These are phyloP conservation scores for Apiospora malaysiana DNA, from an alignment of 2,329 filamentous ascomycete species.

Conservation along the genomic window DNA sequence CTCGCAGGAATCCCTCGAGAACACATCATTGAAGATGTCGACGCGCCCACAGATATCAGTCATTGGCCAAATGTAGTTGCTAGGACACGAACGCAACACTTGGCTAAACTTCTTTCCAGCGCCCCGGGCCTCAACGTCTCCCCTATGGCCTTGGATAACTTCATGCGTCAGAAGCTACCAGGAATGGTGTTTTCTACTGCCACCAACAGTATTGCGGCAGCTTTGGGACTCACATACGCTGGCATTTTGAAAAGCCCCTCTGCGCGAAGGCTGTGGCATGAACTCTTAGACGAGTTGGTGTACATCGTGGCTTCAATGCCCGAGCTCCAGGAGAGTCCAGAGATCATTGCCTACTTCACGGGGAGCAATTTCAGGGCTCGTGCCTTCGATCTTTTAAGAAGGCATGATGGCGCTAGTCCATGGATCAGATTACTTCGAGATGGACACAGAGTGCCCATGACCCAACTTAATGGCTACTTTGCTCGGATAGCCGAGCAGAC, in stretches of 20 bases:
- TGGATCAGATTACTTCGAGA: constrained; percentile 71
- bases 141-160: constrained; percentile 61
- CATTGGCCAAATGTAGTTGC: constrained; percentile 21
- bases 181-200: constrained; percentile 77
- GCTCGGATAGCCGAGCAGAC: constrained; percentile 73
- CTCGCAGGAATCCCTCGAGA: constrained; percentile 39
- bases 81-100: constrained; percentile 48
- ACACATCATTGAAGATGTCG: background rate
- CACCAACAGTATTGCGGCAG: constrained; percentile 80
- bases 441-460: constrained; percentile 74
- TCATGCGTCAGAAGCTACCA: constrained; percentile 78
- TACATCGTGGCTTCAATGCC: constrained; percentile 75
- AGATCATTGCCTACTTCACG: constrained; percentile 62
- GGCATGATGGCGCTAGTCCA: constrained; percentile 61
- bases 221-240: constrained; percentile 79
- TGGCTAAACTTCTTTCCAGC: constrained; percentile 68
- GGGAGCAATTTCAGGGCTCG: constrained; percentile 65
- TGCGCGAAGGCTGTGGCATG: constrained; percentile 69
- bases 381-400: constrained; percentile 60
- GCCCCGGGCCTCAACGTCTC: constrained; percentile 66
- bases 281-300: constrained; percentile 76
- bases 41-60: background rate
- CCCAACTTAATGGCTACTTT: constrained; percentile 90
- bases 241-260: constrained; percentile 71
- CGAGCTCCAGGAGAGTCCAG: constrained; percentile 69